Base-by-base conservation (phyloP, 164 flowering plant species). In the Aristolochia contorta region DNA sequence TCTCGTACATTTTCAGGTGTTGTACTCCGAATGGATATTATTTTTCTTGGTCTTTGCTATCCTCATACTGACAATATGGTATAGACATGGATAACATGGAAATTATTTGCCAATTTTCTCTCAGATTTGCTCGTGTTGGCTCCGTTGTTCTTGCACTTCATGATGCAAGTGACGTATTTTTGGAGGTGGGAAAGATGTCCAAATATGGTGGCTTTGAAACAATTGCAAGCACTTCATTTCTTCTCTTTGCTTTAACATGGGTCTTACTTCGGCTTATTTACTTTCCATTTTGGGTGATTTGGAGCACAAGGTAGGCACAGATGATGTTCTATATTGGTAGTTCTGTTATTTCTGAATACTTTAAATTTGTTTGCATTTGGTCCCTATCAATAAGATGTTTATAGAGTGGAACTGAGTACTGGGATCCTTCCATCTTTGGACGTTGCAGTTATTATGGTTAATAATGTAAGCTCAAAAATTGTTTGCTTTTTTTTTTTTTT, bases 131-230 rank as follows among this genome's bases (percentile, higher is more conserved):
- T 56, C 96, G 97, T 56, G 89, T 72, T 67, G 99, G 99, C 54
- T 86, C 99, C 0, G 69, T 93, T 69, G 84, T 93, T 74, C 75
- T 93, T 66, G 99, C 99, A 56, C 80, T 93, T 75, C 99, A 93
- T 75, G 99, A 93, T 80, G 97, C 87, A 25, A 90, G 86, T 71
- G 99, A 93, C 71, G 82, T 88, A 21, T 90, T 88, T 70, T 62
- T 93, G 71, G 99, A 93, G 75, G 58, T 87, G 15, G 99, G 88
- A 43, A 93, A 93, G 79, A 87, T 93, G 91, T 85, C 96, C 61
- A 90, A 86, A 63, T 93, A 93, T 67, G 69, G 81, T 60, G 91
- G 96, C n/a, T 81, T 74, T 41, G 96, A 93, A 66, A 45, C 64
- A 54, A 8, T 81, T 64, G 96, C 99, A 23, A 86, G 93, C 71